Evolutionary conservation across 1,139 yeast genomes (phyloP).

Genomic region (Neolecta irregularis): DNA sequence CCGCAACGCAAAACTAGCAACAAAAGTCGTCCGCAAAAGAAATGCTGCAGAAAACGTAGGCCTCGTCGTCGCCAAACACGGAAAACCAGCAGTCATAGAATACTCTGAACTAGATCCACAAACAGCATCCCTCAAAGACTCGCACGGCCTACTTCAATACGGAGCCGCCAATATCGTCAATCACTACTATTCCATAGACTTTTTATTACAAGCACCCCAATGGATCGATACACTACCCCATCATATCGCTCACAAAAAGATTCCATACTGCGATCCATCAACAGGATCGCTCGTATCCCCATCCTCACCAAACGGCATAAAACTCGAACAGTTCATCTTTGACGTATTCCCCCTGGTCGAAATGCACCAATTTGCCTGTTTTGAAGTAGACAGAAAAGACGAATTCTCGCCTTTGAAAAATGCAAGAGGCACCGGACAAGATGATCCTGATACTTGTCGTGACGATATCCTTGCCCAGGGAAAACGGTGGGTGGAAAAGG

Average conservation of each 20-base stretch:
- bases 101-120: slow-evolving; percentile 77
- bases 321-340: slow-evolving; percentile 91
- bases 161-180: slow-evolving; percentile 96
- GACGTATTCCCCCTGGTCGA: slow-evolving; percentile 81
- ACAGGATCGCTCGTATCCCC: slow-evolving; percentile 46
- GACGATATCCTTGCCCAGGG: slow-evolving; percentile 49
- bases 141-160: slow-evolving; percentile 37
- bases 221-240: slow-evolving; percentile 76
- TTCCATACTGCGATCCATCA: slow-evolving; percentile 39
- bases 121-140: slow-evolving; percentile 33
- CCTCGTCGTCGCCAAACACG: slow-evolving; percentile 51
- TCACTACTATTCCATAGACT: slow-evolving; percentile 76
- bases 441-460: slow-evolving; percentile 74
- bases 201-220: slow-evolving; percentile 43
- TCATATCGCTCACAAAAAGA: slow-evolving; percentile 88
- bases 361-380: slow-evolving; percentile 65
- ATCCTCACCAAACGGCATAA: slow-evolving; percentile 67
- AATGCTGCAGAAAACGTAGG: slow-evolving; percentile 85
- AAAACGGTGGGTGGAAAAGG: slow-evolving; percentile 55
- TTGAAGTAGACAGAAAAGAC: slow-evolving; percentile 70
- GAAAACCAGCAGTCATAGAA: slow-evolving; percentile 81
- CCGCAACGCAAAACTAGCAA: slow-evolving; percentile 54
- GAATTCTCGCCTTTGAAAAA: slow-evolving; percentile 94
- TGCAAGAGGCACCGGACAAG: slow-evolving; percentile 47
- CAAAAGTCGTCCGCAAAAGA: slow-evolving; percentile 89